Evolutionary conservation across 352 stramenopile species (phyloP).

Genomic region (Pythium aristosporum): DNA sequence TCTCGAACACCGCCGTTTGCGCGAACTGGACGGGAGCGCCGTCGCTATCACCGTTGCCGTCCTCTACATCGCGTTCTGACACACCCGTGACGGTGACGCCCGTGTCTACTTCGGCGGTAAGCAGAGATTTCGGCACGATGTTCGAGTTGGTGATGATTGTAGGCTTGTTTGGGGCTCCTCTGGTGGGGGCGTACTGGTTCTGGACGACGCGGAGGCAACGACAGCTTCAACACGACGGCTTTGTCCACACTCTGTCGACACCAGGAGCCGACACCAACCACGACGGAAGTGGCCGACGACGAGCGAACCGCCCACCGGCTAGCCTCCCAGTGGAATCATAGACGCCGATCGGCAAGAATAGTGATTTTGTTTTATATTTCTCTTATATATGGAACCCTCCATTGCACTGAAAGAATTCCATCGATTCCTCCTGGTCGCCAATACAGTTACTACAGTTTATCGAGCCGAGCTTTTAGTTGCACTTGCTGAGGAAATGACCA

Average conservation of each 20-base stretch:
- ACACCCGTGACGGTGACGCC: background rate
- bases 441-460: too few species aligned
- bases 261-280: background rate
- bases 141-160: background rate
- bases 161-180: background rate
- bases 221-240: background rate
- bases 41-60: background rate
- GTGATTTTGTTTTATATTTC: too few species aligned
- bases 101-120: too few species aligned
- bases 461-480: too few species aligned
- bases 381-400: too few species aligned
- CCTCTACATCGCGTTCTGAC: background rate
- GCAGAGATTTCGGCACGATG: background rate
- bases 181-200: background rate
- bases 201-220: background rate
- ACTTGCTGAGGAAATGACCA: too few species aligned
- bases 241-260: background rate
- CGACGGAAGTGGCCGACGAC: background rate
- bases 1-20: background rate
- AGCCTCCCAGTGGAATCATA: background rate
- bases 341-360: background rate
- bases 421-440: too few species aligned
- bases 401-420: too few species aligned
- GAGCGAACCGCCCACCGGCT: background rate
- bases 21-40: background rate